Percentiles rank a stretch among this genome's conserved stretches.
Conservation (phyloP, 1,284 basidiomycete genomes). For the Waitea zeae region DNA sequence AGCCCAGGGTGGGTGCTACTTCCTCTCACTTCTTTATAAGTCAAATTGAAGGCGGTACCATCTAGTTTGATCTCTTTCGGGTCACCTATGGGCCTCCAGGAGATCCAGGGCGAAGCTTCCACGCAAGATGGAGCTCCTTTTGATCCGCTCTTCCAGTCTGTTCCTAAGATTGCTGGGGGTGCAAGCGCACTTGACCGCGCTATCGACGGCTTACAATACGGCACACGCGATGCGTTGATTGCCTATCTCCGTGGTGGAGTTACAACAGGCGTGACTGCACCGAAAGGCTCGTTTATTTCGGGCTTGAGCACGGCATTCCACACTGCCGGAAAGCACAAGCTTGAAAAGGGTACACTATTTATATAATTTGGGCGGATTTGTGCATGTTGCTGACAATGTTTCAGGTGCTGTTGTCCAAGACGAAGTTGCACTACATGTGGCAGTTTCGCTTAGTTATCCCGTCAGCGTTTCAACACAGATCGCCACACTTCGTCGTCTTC, state of each 20-base stretch:
- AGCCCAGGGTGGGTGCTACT: conserved; percentile 10
- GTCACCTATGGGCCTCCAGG: conserved; percentile 16
- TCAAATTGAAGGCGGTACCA: too few relatives aligned
- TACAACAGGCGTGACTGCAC: conserved; percentile 40
- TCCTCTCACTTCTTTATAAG: conserved; percentile 3
- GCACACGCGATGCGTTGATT: conserved; percentile 8
- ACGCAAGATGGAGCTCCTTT: conserved; percentile 23
- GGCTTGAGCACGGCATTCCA: conserved; percentile 60
- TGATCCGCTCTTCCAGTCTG: conserved; percentile 26
- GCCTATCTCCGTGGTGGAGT: conserved; percentile 40
- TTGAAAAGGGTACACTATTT: conserved; percentile 46
- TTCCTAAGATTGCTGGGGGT: conserved; percentile 23
- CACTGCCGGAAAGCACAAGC: conserved; percentile 38
- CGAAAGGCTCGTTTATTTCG: conserved; percentile 38
- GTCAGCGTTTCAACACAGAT: conserved; percentile 54
- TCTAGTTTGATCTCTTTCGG: conserved; percentile 19
- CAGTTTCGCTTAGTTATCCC: conserved; percentile 25
- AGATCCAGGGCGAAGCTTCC: conserved; percentile 22
- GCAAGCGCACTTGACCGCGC: conserved; percentile 42
- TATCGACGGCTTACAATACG: conserved; percentile 52
- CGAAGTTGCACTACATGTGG: conserved; percentile 53
- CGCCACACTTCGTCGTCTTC: conserved; percentile 38
- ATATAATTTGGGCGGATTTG: too few relatives aligned
- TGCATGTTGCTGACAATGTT: too few relatives aligned
- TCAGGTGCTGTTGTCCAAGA: conserved; percentile 56